These are phyloP conservation scores for Penicillium crystallinum DNA, from an alignment of 495 filamentous ascomycete genomes.

Conservation along the genomic window DNA sequence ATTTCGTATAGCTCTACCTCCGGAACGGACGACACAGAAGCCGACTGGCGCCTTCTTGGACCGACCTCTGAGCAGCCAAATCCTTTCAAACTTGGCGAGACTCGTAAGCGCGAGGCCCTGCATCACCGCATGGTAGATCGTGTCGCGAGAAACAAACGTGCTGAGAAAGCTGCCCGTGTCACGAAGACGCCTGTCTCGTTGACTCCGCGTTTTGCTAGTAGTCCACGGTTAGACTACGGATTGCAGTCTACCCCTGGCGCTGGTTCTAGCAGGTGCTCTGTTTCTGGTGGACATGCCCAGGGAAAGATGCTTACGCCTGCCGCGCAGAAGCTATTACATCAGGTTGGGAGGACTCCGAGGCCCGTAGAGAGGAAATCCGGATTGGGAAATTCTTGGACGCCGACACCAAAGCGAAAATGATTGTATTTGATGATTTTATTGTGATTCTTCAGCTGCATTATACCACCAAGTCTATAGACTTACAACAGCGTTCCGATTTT, in stretches of 20 bases:
- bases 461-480: not conserved
- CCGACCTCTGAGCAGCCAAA: constrained; percentile 60
- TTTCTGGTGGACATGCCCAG: constrained; percentile 4
- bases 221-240: constrained; percentile 56
- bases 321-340: constrained; percentile 68
- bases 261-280: constrained; percentile 1
- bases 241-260: constrained; percentile 45
- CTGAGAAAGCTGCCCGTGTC: constrained; percentile 43
- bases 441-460: not conserved
- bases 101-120: constrained; percentile 72
- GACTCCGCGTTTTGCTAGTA: constrained; percentile 72
- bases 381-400: constrained; percentile 52
- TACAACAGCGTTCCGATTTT: not conserved
- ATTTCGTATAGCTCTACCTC: constrained; percentile 3
- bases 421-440: constrained; percentile 4
- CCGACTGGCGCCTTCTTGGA: constrained; percentile 45
- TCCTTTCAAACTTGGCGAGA: constrained; percentile 76
- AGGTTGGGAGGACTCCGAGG: constrained; percentile 49
- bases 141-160: constrained; percentile 67
- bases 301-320: constrained; percentile 58
- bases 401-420: constrained; percentile 43
- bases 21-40: constrained; percentile 5
- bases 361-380: constrained; percentile 30
- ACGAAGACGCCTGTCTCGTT: constrained; percentile 52
- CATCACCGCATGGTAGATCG: constrained; percentile 90